Evolutionary conservation across 441 rosid species (phyloP).

Genomic region (Aleurites moluccanus): DNA sequence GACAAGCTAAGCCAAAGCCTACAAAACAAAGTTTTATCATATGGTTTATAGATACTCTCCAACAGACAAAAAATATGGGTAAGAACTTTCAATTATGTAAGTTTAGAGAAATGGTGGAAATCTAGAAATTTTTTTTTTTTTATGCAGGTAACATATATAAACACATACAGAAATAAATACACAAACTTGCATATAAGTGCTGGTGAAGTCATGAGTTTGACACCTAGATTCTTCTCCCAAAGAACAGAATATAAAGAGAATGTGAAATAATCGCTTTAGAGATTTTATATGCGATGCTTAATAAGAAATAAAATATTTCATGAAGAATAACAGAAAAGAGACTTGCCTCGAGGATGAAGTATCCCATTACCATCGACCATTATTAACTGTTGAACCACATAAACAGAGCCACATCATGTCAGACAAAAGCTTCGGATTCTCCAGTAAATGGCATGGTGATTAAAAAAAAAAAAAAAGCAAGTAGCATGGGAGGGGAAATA

Average conservation of each 20-base stretch:
- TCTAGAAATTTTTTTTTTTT: neutral
- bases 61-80: neutral
- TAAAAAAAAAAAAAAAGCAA: neutral
- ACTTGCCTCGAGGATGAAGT: slow-evolving; percentile 88
- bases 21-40: slow-evolving; percentile 15
- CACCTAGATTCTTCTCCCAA: neutral
- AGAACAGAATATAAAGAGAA: neutral
- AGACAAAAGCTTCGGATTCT: neutral
- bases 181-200: neutral
- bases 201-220: neutral
- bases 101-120: neutral
- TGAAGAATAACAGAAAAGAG: neutral
- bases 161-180: neutral
- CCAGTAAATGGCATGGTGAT: neutral
- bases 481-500: neutral
- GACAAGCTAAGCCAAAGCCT: slow-evolving; percentile 95
- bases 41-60: neutral
- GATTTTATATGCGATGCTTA: neutral
- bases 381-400: slow-evolving; percentile 46
- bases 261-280: neutral
- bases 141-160: neutral
- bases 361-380: slow-evolving; percentile 93
- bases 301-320: neutral
- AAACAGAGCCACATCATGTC: neutral
- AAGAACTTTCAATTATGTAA: neutral